phyloP scores from a whole-genome alignment of 169 alveolate genomes.

The Neospora caninum region DNA sequence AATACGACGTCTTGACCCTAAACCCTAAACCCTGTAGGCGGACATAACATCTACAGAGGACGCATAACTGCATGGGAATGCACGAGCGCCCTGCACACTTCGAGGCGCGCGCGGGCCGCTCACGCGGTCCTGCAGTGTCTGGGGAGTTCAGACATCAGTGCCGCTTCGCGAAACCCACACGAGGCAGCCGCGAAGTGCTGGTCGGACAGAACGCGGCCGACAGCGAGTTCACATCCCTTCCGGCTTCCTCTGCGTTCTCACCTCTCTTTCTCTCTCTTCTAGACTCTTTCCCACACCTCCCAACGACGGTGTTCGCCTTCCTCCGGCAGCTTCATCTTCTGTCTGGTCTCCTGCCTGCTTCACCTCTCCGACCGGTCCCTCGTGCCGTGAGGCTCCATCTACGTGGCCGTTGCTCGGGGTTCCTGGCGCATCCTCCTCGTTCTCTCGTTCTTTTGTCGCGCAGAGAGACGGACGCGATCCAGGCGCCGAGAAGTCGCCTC shows the following conservation, averaged over 20 bases:
- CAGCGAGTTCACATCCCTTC: too few species aligned
- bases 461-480: not conserved
- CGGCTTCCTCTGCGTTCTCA: not conserved
- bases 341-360: too few species aligned
- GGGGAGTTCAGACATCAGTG: too few species aligned
- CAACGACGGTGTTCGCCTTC: not conserved
- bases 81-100: too few species aligned
- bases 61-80: too few species aligned
- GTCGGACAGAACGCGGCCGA: too few species aligned
- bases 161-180: too few species aligned
- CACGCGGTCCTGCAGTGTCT: too few species aligned
- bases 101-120: too few species aligned
- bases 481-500: not conserved
- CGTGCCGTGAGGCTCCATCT: not conserved
- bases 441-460: not conserved
- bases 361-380: not conserved
- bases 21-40: not conserved
- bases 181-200: too few species aligned
- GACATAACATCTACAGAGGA: too few species aligned
- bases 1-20: not conserved
- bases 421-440: not conserved
- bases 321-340: not conserved
- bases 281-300: not conserved
- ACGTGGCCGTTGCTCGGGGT: not conserved
- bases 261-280: constrained; percentile 37